Evolutionary conservation across 2,329 filamentous ascomycete species (phyloP), one percentile per base, ranked within the genome.

Genomic region (Diaporthe sp.): DNA sequence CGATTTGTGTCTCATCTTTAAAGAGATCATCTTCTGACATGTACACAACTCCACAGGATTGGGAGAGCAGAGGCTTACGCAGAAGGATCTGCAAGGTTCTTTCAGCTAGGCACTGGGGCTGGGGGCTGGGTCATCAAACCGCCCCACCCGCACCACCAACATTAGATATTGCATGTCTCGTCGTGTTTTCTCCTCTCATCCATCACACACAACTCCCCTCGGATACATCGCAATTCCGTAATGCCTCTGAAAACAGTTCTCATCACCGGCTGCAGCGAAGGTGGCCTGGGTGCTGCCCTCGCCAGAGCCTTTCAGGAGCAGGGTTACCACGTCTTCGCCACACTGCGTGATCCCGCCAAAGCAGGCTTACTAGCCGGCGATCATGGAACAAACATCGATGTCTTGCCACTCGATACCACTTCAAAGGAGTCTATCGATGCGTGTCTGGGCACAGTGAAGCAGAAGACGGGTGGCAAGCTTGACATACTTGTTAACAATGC

Each of bases 401-500:
- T 81, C 9, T 74, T 85, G 0, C 57, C 55, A 3, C 79, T 85
- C 7, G 82, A 84, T 37, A 79, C 82, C 22, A 80, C 78, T 1
- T 81, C 81, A 5, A 25, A 58, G 4, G 47, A 78, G 72, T 74
- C 60, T 28, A 39, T 58, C 1, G 37, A 37, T n/a, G 39, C 22
- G 17, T 65, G 44, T 7, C n/a, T 57, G 8, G 39, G 42, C 3
- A 31, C 17, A 12, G 76, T 83, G 39, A 77, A 73, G 37, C 72
- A 72, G 5, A 37, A 75, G 25, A 85, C 83, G 0, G 81, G 80
- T 22, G 84, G 84, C 12, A 81, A 68, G 3, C 79, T 87, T 12
- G 82, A 86, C 72, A 79, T 81, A 3, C 42, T 65, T 7, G 61
- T 88, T 71, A 88, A 88, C 78, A 88, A 88, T 71, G 85, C 86